phyloP scores from a whole-genome alignment of 164 flowering plant genomes.

The Chimonanthus salicifolius region DNA sequence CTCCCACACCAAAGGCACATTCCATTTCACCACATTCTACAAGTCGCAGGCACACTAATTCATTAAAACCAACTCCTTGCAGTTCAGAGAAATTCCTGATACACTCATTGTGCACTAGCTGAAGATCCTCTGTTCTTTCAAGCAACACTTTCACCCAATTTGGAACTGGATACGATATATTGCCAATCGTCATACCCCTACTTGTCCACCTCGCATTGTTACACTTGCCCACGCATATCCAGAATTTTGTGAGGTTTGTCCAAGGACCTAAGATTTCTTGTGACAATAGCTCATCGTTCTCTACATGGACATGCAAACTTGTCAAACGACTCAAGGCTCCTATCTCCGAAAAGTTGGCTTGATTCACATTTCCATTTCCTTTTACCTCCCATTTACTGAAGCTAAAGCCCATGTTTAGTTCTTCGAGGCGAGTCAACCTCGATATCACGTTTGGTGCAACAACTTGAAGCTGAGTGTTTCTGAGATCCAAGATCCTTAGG shows the following conservation, averaged over 20 bases:
- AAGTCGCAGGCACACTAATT: neutral
- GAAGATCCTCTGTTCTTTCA: neutral
- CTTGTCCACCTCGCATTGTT: fast-evolving
- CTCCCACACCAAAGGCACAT: neutral
- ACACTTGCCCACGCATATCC: neutral
- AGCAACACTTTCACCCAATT: neutral
- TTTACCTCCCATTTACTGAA: neutral
- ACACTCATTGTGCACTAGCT: neutral
- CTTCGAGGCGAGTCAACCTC: neutral
- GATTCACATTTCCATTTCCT: neutral
- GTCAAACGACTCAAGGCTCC: neutral
- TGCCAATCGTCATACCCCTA: neutral
- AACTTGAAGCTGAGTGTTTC: neutral
- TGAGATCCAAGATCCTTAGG: conserved; percentile 5
- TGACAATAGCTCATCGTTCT: neutral
- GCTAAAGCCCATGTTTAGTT: neutral
- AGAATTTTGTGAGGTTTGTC: neutral
- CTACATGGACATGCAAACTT: neutral
- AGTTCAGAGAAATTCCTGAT: too few species aligned
- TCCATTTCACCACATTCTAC: neutral
- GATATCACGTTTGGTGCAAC: neutral
- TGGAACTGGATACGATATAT: neutral
- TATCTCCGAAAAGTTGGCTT: neutral
- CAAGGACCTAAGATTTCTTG: neutral
- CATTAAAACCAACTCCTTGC: neutral